These are phyloP conservation scores for Phytophthora sansomeana DNA, from an alignment of 352 stramenopile genomes.

Conservation along the genomic window DNA sequence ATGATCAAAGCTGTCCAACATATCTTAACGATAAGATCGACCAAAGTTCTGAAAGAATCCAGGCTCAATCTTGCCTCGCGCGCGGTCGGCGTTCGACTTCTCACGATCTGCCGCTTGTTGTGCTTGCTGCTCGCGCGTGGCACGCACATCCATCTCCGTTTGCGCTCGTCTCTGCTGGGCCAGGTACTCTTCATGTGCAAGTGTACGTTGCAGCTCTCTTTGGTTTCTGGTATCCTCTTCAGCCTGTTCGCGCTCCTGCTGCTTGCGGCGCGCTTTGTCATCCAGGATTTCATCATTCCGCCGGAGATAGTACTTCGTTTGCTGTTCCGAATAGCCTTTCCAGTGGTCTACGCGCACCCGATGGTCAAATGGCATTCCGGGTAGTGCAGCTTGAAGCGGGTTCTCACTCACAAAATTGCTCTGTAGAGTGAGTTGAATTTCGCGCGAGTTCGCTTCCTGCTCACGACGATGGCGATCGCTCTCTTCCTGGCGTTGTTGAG, in stretches of 20 bases:
- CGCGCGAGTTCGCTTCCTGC: constrained; percentile 57
- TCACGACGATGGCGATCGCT: constrained; percentile 45
- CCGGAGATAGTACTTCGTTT: constrained; percentile 60
- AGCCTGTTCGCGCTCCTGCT: constrained; percentile 45
- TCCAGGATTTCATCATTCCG: constrained; percentile 68
- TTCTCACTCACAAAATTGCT: constrained; percentile 83
- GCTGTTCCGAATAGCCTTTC: constrained; percentile 76
- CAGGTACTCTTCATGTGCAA: constrained; percentile 59
- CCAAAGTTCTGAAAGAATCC: constrained; percentile 81
- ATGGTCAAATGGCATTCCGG: constrained; percentile 47
- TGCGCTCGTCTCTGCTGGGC: constrained; percentile 58
- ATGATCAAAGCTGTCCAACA: neutral
- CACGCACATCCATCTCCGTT: constrained; percentile 61
- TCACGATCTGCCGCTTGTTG: constrained; percentile 65
- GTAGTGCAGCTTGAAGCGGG: constrained; percentile 56
- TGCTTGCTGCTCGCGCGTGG: constrained; percentile 55
- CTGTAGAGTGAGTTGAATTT: constrained; percentile 66
- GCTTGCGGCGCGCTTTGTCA: constrained; percentile 54
- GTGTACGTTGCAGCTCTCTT: constrained; percentile 50
- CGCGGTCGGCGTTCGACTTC: constrained; percentile 53
- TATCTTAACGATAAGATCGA: constrained; percentile 70
- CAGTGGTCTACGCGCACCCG: constrained; percentile 83
- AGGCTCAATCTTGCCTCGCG: constrained; percentile 72
- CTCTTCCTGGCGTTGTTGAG: constrained; percentile 53
- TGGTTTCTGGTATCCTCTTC: constrained; percentile 48